A percentile compares a stretch with the other conserved stretches of the same genome.
Conservation (phyloP, 768 basidiomycete genomes). For the Lactarius vividus region DNA sequence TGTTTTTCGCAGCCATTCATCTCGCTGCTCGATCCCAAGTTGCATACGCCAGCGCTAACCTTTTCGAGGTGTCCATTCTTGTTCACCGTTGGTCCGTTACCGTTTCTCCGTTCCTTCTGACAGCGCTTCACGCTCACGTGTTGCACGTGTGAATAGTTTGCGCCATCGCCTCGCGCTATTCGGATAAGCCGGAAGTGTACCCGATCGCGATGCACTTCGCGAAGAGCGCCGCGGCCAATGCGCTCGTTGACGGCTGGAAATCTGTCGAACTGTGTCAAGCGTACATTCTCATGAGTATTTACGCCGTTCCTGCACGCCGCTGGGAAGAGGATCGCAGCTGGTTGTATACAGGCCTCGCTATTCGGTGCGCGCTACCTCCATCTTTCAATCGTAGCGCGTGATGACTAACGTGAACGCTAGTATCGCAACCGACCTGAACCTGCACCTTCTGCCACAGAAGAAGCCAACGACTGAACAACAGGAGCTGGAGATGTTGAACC, state of each 20-base stretch:
- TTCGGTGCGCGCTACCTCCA: conserved; percentile 49
- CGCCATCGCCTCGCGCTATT: conserved; percentile 83
- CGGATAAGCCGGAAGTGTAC: conserved; percentile 68
- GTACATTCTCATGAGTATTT: conserved; percentile 76
- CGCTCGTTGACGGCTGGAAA: conserved; percentile 72
- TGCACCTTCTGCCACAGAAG: conserved; percentile 73
- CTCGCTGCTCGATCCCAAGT: conserved; percentile 73
- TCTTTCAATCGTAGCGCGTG: conserved; percentile 25
- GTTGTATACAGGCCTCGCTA: conserved; percentile 86
- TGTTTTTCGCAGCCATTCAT: conserved; percentile 72
- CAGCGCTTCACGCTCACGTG: neutral
- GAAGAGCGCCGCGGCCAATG: conserved; percentile 72
- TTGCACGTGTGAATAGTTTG: conserved; percentile 52
- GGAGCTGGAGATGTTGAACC: conserved; percentile 83
- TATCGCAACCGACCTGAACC: conserved; percentile 84
- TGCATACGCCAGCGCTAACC: conserved; percentile 82
- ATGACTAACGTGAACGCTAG: conserved; percentile 39
- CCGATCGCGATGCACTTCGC: conserved; percentile 69
- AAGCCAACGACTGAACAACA: conserved; percentile 77
- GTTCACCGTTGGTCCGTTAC: conserved; percentile 79
- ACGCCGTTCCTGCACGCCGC: conserved; percentile 67
- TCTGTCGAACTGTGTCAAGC: conserved; percentile 83
- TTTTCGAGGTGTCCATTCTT: conserved; percentile 86
- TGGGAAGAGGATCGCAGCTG: conserved; percentile 93
- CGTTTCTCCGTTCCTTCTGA: neutral